Evolutionary conservation across 768 basidiomycete species (phyloP).

Genomic region (Hypholoma sublateritium): DNA sequence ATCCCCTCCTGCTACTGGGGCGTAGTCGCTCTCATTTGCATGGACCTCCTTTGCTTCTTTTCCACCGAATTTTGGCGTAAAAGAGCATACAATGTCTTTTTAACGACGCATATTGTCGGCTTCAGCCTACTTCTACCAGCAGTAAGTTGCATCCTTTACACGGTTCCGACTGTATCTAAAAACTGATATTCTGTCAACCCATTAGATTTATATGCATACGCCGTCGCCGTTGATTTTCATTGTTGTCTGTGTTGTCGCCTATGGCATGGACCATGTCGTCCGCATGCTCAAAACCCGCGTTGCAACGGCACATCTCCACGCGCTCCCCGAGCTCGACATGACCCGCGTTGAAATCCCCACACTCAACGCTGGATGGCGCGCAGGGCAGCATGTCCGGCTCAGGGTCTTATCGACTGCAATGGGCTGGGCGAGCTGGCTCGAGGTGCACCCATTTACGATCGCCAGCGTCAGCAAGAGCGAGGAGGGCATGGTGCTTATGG

Average conservation of each 20-base stretch:
- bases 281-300: conserved; percentile 66
- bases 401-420: conserved; percentile 56
- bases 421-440: conserved; percentile 56
- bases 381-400: conserved; percentile 81
- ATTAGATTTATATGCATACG: conserved; percentile 52
- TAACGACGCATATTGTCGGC: conserved; percentile 58
- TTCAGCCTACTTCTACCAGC: conserved; percentile 55
- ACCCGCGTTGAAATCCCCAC: conserved; percentile 64
- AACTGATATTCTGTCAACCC: no score
- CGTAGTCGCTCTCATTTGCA: conserved; percentile 45
- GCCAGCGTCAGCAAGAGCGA: conserved; percentile 53
- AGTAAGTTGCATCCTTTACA: conserved; percentile 27
- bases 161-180: neutral
- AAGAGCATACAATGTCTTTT: conserved; percentile 65
- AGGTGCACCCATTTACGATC: conserved; percentile 83
- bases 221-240: conserved; percentile 52
- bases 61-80: conserved; percentile 57
- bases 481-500: conserved; percentile 66
- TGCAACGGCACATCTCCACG: conserved; percentile 53
- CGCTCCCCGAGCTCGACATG: conserved; percentile 59
- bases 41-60: conserved; percentile 62
- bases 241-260: conserved; percentile 47
- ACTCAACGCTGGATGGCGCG: conserved; percentile 75
- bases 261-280: conserved; percentile 56
- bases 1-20: conserved; percentile 44